These are phyloP conservation scores for Euryodendron excelsum DNA, from an alignment of 148 eudicot species.

Conservation along the genomic window DNA sequence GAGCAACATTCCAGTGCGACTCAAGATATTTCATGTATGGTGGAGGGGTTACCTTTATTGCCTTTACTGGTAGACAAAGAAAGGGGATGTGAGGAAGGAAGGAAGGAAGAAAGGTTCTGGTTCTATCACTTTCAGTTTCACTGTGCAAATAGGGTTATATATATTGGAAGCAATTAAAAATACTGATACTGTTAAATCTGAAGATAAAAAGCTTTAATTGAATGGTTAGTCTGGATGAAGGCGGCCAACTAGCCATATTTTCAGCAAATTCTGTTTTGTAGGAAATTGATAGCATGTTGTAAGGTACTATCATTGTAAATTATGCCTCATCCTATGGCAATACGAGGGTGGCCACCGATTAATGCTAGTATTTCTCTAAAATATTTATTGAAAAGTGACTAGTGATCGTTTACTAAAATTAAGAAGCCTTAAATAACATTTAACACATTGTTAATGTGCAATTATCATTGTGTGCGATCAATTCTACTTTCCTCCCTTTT, in stretches of 20 bases:
- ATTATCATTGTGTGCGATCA: no score
- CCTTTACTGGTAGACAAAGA: not conserved
- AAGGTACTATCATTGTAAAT: not conserved
- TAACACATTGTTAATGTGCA: no score
- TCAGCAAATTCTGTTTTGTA: constrained; percentile 3
- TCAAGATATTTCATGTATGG: not conserved
- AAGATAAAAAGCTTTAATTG: not conserved
- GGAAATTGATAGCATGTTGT: not conserved
- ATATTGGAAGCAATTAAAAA: not conserved
- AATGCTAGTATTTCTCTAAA: no score
- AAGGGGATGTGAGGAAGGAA: not conserved
- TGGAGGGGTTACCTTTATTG: not conserved
- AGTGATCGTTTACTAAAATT: no score
- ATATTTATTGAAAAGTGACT: no score
- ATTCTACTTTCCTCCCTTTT: no score
- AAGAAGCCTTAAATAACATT: no score
- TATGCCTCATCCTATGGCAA: no score
- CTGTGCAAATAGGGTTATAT: not conserved
- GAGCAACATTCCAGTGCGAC: not conserved
- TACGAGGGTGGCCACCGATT: no score
- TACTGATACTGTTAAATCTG: not conserved
- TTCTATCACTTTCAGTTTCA: not conserved
- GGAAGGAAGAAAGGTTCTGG: not conserved
- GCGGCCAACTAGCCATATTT: not conserved
- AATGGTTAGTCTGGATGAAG: not conserved